Base-by-base conservation (phyloP, 805 yeast species). In the Yueomyces sinensis region DNA sequence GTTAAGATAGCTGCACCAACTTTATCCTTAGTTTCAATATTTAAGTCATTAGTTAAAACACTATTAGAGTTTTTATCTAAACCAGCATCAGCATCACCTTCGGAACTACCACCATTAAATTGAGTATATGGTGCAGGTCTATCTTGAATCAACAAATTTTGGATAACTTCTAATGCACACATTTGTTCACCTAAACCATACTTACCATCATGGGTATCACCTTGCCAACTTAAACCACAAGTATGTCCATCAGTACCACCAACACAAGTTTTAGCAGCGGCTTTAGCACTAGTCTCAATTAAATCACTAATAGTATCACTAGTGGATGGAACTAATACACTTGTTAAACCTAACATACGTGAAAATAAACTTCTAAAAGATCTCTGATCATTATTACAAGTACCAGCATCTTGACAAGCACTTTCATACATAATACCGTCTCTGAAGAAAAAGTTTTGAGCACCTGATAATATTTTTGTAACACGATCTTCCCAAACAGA, bases 1-100 rank as follows among this genome's bases (percentile, higher is more conserved):
- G 98, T 89, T 30, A 83, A 56, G 17, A 87, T 63, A 32, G 93
- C 94, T 1, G 96, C 95, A 33, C 97, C 97, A 2, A 84, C 95
- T 46, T 68, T 71, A 50, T 83, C 95, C 39, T 71, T 74, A 0
- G 62, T 54, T 1, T 73, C 62, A 30, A 86, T 72, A 1, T 54
- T 59, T 32, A 77, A 54, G 28, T 47, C 39, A 34, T 47, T 47
- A 43, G 44, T 45, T 39, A 46, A 29, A 39, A 67, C 66, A 23
- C 61, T 54, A 5, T 61, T 42, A 14, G 65, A 58, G 1, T 54
- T 56, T 2, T 69, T 44, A 40, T 58, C 50, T 6, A 68, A 52
- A 33, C 76, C 79, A 7, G 70, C 73, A 30, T 66, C 58, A 4
- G 71, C 67, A 41, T 74, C 63, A 41, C 82, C 79, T 0, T 49